phyloP scores from a whole-genome alignment of 2,329 filamentous ascomycete species.

The Pseudopyrenochaeta lycopersici region DNA sequence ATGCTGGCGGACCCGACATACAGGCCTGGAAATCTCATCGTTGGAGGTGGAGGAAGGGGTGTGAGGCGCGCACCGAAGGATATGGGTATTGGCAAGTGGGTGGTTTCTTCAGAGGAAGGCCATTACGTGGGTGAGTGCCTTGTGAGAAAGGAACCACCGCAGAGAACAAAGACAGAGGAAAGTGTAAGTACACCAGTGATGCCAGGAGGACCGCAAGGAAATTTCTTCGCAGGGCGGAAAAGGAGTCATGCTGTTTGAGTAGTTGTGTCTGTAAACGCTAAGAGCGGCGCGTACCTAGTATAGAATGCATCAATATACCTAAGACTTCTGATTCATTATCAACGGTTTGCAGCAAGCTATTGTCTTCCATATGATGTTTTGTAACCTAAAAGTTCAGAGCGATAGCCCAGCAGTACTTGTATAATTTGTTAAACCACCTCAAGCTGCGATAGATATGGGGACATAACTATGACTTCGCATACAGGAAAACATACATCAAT shows the following conservation, averaged over 20 bases:
- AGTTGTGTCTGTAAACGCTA: too few species aligned
- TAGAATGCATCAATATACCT: too few species aligned
- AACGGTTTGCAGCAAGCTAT: too few species aligned
- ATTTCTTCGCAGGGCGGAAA: constrained; percentile 3
- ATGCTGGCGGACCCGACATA: constrained; percentile 72
- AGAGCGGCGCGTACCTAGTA: too few species aligned
- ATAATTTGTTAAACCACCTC: too few species aligned
- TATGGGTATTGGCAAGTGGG: constrained; percentile 77
- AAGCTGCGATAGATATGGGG: too few species aligned
- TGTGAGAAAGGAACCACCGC: constrained; percentile 51
- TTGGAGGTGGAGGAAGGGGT: constrained; percentile 80
- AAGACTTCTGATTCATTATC: too few species aligned
- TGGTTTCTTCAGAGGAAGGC: constrained; percentile 68
- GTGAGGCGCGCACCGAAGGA: constrained; percentile 67
- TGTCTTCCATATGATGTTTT: too few species aligned
- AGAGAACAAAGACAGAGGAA: constrained; percentile 24
- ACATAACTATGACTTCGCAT: too few species aligned
- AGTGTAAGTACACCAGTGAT: neutral
- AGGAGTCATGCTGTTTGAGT: neutral
- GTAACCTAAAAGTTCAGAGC: too few species aligned
- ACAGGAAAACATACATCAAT: too few species aligned
- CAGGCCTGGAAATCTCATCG: constrained; percentile 79
- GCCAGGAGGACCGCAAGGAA: constrained; percentile 4
- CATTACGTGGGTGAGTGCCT: constrained; percentile 76
- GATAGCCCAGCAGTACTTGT: too few species aligned